phyloP scores from a whole-genome alignment of 352 stramenopile genomes.

The Bremia lactucae region DNA sequence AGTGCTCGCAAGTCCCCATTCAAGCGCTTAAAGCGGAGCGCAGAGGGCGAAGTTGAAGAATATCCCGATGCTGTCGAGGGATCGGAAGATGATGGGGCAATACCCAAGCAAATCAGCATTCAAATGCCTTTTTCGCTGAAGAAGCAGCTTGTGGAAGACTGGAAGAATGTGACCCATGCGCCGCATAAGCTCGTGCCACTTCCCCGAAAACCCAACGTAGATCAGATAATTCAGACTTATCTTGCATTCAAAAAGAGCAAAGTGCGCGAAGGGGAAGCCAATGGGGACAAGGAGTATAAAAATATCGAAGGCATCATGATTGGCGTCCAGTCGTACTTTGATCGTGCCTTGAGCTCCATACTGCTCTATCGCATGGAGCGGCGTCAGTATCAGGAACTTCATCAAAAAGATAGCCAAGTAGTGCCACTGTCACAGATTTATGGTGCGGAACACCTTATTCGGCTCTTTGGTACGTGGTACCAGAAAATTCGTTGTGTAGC shows the following conservation, averaged over 20 bases:
- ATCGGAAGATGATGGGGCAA: not conserved
- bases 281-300: constrained; percentile 69
- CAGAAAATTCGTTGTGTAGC: too few relatives aligned
- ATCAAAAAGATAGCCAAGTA: constrained; percentile 36
- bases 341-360: constrained; percentile 81
- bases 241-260: constrained; percentile 67
- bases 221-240: constrained; percentile 73
- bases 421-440: constrained; percentile 84
- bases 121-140: constrained; percentile 88
- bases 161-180: constrained; percentile 77
- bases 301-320: constrained; percentile 78
- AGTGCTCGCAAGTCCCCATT: constrained; percentile 56
- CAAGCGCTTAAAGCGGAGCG: constrained; percentile 61
- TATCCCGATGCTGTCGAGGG: constrained; percentile 14
- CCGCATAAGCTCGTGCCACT: constrained; percentile 72
- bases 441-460: constrained; percentile 84
- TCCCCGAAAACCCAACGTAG: constrained; percentile 57
- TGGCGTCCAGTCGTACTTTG: constrained; percentile 84
- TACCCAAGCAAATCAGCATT: constrained; percentile 45
- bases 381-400: constrained; percentile 78
- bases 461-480: constrained; percentile 70
- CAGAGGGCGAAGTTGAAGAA: constrained; percentile 61
- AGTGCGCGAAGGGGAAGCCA: constrained; percentile 35
- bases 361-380: constrained; percentile 88
- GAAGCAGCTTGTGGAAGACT: constrained; percentile 88